Evolutionary conservation across 148 eudicot genomes (phyloP), one percentile per base, ranked within the genome.

Genomic region (Simmondsia chinensis): DNA sequence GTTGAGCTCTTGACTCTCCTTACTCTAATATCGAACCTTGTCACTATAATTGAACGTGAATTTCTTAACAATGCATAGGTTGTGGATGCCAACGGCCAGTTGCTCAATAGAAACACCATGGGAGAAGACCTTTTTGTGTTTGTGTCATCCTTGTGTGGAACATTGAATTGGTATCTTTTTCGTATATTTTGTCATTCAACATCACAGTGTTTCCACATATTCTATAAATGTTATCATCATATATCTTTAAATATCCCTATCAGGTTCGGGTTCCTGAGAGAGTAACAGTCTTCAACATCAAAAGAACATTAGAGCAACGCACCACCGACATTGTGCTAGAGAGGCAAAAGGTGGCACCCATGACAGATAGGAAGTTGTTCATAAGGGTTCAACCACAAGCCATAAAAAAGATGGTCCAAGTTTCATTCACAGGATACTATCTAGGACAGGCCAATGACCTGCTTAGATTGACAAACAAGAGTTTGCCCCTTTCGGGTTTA

Each of bases 21-120:
- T n/a, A n/a, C n/a, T n/a, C n/a, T n/a, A n/a, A n/a, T n/a, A n/a
- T n/a, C n/a, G n/a, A n/a, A n/a, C n/a, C n/a, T n/a, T n/a, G n/a
- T n/a, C n/a, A n/a, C n/a, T n/a, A n/a, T n/a, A n/a, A n/a, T n/a
- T n/a, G n/a, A n/a, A n/a, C n/a, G n/a, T n/a, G n/a, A n/a, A n/a
- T n/a, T n/a, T n/a, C n/a, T n/a, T n/a, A n/a, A n/a, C n/a, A n/a
- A n/a, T n/a, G 46, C 41, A 54, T 19, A 43, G 50, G 26, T 48
- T 14, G 43, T 48, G 72, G 40, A 48, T 33, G 52, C 22, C 0
- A 50, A 46, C 38, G 55, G 41, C 40, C 48, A 9, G 15, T 49
- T 41, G 23, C 35, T 53, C 48, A 45, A 43, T 39, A 39, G 35
- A 59, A 22, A 29, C 56, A 6, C 23, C 39, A 39, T 48, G 52